Base-by-base conservation (phyloP, 2,329 filamentous ascomycete species). In the Claviceps sorghi region DNA sequence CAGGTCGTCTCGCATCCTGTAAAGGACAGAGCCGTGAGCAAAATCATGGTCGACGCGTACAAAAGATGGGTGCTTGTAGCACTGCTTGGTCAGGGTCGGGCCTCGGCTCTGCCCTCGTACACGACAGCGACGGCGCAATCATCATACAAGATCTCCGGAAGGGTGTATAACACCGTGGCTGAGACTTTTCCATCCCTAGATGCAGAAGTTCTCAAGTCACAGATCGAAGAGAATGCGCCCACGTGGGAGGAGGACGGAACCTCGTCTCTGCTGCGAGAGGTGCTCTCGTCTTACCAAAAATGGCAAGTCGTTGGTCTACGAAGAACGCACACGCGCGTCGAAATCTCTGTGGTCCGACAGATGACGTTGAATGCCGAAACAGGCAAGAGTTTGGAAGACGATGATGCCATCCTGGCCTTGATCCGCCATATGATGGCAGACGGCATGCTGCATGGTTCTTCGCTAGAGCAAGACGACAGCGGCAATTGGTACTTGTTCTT, bases 21-120 rank as follows among this genome's bases (percentile, higher is more conserved):
- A 0, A 74, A 72, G 50, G 82, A 82, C 21, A 71, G 74, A 34
- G 75, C 79, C 38, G 73, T 80, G 13, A 91, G 84, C 65, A 83
- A 82, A 64, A 75, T 94, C 49, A 93, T 93, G 84, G 74, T 86
- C 4, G 88, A 95, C 58, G 87, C 88, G 6, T 91, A 95, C 72
- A 94, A 91, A 69, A 94, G 91, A 67, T 96, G 88, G 86, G 64
- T 94, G 9, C 70, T 98, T 17, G 76, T 89, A 10, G 80, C 82
- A 51, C 74, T 96, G 52, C 71, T 98, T 19, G 73, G 79, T 7
- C 71, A 82, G 51, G 90, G 89, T 58, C 78, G 73, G 60, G 71
- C 72, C 4, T 69, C 71, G 2, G 58, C 67, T 0, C 63, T 80
- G 10, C 85, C 86, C 1, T 71, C 74, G 41, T 77, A 78, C 47